A percentile compares a stretch with the other conserved stretches of the same genome.
phyloP scores from a whole-genome alignment of 257 asterid genomes.

The Anisodus acutangulus region DNA sequence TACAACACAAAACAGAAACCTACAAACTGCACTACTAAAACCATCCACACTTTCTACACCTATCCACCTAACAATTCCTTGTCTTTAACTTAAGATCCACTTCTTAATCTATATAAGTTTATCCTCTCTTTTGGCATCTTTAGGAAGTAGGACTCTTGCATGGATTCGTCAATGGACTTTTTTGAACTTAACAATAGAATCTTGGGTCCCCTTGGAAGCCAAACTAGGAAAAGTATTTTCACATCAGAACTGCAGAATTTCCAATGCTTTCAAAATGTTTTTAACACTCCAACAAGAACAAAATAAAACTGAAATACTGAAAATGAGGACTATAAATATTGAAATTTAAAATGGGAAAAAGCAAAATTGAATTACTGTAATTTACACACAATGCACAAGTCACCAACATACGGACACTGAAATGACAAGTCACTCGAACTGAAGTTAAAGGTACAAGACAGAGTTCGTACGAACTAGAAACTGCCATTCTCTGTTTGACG shows the following conservation, averaged over 20 bases:
- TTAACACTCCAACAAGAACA: not conserved
- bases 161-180: not conserved
- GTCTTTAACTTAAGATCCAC: not conserved
- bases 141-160: not conserved
- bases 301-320: no score
- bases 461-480: not conserved
- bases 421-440: not conserved
- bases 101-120: not conserved
- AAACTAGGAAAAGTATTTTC: not conserved
- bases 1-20: no score
- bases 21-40: no score
- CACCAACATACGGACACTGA: not conserved
- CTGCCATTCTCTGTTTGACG: not conserved
- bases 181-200: not conserved
- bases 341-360: not conserved
- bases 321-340: not conserved
- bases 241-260: not conserved
- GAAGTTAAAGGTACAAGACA: not conserved
- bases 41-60: no score
- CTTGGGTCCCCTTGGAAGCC: not conserved
- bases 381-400: not conserved
- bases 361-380: not conserved
- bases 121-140: slow-evolving; percentile 9
- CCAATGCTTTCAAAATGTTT: not conserved
- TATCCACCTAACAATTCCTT: not conserved